Conservation (phyloP, 495 filamentous ascomycete species). For the Penicilliopsis zonata region DNA sequence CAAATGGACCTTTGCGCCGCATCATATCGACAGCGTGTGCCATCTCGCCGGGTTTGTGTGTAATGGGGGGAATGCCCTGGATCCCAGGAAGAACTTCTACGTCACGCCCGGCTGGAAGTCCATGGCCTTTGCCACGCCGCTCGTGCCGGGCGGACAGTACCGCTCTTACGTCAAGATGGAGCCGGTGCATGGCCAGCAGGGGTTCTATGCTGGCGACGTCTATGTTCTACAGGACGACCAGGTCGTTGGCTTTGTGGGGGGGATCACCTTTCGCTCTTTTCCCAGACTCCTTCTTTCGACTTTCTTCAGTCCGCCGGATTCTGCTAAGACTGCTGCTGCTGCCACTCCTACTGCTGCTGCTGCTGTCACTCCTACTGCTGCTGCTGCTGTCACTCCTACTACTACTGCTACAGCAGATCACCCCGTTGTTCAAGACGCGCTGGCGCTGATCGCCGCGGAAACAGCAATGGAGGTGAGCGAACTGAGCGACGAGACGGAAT, state of each 20-base stretch:
- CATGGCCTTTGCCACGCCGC: slow-evolving; percentile 14
- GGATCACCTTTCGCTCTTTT: slow-evolving; percentile 20
- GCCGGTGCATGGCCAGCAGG: slow-evolving; percentile 12
- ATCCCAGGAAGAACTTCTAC: slow-evolving; percentile 18
- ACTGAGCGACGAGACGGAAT: slow-evolving; percentile 15
- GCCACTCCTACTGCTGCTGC: slow-evolving; percentile 1
- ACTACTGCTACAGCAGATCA: slow-evolving; percentile 3
- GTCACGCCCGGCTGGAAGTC: slow-evolving; percentile 24
- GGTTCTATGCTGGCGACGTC: slow-evolving; percentile 23
- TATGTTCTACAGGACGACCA: slow-evolving; percentile 22
- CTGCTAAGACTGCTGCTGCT: not conserved
- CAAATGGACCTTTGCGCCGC: slow-evolving; percentile 21
- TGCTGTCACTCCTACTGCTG: not conserved
- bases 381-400: not conserved
- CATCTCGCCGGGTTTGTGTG: slow-evolving; percentile 31
- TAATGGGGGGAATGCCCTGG: slow-evolving; percentile 15
- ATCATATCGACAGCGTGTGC: slow-evolving; percentile 30
- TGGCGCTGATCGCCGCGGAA: slow-evolving; percentile 26
- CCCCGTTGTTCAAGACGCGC: slow-evolving; percentile 2
- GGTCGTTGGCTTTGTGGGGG: slow-evolving; percentile 21
- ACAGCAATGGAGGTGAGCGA: slow-evolving; percentile 18
- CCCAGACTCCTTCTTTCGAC: slow-evolving; percentile 19
- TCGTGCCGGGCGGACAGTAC: slow-evolving; percentile 21
- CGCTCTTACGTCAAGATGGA: slow-evolving; percentile 28
- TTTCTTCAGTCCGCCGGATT: slow-evolving; percentile 20